Percentiles rank a stretch among this genome's conserved stretches.
Conservation (phyloP, 139 green algal genomes). For the Volvox reticuliferus region DNA sequence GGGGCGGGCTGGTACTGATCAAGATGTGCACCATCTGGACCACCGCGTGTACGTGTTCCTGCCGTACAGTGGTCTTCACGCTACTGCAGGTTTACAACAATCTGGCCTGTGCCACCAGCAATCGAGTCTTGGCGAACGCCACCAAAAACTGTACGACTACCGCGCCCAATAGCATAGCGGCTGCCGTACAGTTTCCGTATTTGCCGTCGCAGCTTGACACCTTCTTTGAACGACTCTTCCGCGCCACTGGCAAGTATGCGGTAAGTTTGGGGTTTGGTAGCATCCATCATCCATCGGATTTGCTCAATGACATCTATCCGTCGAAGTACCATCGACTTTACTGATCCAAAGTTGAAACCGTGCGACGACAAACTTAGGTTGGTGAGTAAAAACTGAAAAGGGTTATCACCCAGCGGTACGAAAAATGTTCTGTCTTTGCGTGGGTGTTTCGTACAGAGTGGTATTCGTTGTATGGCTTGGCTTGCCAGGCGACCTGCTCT, state of each 20-base stretch:
- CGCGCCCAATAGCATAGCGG: not conserved
- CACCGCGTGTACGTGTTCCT: too few relatives aligned
- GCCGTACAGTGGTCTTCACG: not conserved
- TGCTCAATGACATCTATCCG: too few relatives aligned
- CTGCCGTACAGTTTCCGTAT: not conserved
- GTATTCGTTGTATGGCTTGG: too few relatives aligned
- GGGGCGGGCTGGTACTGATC: not conserved
- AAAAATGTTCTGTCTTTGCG: too few relatives aligned
- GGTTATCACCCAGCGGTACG: too few relatives aligned
- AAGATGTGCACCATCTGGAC: not conserved
- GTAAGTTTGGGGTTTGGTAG: not conserved
- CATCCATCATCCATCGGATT: too few relatives aligned
- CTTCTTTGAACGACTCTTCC: slow-evolving; percentile 16
- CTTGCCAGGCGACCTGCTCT: too few relatives aligned
- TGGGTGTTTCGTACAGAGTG: too few relatives aligned
- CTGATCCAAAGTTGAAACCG: too few relatives aligned
- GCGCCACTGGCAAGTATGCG: not conserved
- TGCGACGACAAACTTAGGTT: not conserved
- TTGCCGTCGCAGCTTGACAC: not conserved
- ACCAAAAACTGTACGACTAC: not conserved
- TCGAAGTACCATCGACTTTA: too few relatives aligned
- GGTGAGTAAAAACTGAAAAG: too few relatives aligned
- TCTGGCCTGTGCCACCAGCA: not conserved
- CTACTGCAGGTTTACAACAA: not conserved
- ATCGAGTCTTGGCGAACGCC: not conserved